Conservation (phyloP, 2,329 filamentous ascomycete genomes). For the Colletotrichum euphorbiae region DNA sequence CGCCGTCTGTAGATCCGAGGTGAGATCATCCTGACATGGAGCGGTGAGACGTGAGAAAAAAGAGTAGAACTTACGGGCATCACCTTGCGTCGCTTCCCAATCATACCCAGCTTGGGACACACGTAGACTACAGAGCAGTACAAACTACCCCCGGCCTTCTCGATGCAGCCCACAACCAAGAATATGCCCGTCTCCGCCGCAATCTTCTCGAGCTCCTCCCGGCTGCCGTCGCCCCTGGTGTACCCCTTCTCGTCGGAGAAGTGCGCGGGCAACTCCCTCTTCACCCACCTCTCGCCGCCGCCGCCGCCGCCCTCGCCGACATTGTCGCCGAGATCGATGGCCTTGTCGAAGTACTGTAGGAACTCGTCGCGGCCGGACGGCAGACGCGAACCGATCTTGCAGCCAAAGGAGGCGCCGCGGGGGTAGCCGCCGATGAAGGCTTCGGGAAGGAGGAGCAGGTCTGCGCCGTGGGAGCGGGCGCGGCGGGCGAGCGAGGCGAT, state of each 20-base stretch:
- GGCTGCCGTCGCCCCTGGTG: conserved; percentile 69
- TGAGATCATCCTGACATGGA: not conserved
- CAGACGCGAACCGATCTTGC: conserved; percentile 76
- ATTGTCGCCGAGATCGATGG: conserved; percentile 87
- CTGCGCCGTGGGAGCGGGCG: conserved; percentile 67
- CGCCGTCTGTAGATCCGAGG: conserved; percentile 66
- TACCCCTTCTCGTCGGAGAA: conserved; percentile 48
- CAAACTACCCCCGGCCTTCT: conserved; percentile 82
- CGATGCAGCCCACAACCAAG: conserved; percentile 82
- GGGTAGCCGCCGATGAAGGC: conserved; percentile 94
- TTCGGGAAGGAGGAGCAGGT: conserved; percentile 90
- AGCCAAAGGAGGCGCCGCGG: conserved; percentile 82
- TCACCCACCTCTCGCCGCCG: conserved; percentile 78
- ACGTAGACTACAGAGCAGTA: conserved; percentile 89
- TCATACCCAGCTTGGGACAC: conserved; percentile 75
- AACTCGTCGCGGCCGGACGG: conserved; percentile 83
- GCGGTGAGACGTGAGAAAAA: not conserved
- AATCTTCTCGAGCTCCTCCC: conserved; percentile 82
- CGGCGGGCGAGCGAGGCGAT: conserved; percentile 71
- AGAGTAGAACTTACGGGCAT: conserved; percentile 76
- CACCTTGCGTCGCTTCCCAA: conserved; percentile 92
- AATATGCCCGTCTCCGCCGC: conserved; percentile 85
- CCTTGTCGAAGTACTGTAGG: conserved; percentile 80
- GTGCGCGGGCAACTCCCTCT: conserved; percentile 62
- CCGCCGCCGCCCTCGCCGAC: conserved; percentile 68